Evolutionary conservation across 78 protist species (phyloP).

Genomic region (Dictyostelium intermedium): DNA sequence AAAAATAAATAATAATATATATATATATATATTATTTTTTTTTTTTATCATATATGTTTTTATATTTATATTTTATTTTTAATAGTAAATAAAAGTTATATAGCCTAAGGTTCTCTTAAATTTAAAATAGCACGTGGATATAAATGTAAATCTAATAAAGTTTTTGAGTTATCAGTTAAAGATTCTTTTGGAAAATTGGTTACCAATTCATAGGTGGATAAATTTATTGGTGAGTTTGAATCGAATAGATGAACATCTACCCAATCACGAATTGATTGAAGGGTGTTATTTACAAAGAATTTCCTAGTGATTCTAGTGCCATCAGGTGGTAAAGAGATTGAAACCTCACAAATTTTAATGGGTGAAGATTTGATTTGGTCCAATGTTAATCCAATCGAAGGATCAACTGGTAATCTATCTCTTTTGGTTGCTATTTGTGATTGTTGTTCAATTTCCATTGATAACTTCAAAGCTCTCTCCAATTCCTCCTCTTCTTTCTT

Average conservation of each 20-base stretch:
- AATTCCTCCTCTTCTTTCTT: constrained; percentile 19
- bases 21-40: too few species aligned
- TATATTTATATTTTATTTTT: neutral
- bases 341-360: constrained; percentile 33
- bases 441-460: constrained; percentile 14
- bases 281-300: constrained; percentile 25
- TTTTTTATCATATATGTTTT: neutral
- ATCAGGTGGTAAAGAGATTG: constrained; percentile 49
- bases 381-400: neutral
- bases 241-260: constrained; percentile 38
- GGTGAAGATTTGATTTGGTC: constrained; percentile 34
- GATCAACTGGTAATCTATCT: constrained; percentile 23
- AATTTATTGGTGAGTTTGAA: neutral
- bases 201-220: constrained; percentile 43
- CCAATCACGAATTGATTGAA: constrained; percentile 63
- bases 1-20: too few species aligned
- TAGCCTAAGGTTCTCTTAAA: constrained; percentile 54
- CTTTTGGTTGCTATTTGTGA: neutral
- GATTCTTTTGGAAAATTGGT: constrained; percentile 57
- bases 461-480: constrained; percentile 23
- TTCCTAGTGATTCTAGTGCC: constrained; percentile 59
- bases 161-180: constrained; percentile 46
- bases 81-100: neutral
- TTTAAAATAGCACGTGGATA: constrained; percentile 53
- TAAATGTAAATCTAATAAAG: constrained; percentile 31